Conservation (phyloP, 1,284 basidiomycete species). For the Tremellales sp. region DNA sequence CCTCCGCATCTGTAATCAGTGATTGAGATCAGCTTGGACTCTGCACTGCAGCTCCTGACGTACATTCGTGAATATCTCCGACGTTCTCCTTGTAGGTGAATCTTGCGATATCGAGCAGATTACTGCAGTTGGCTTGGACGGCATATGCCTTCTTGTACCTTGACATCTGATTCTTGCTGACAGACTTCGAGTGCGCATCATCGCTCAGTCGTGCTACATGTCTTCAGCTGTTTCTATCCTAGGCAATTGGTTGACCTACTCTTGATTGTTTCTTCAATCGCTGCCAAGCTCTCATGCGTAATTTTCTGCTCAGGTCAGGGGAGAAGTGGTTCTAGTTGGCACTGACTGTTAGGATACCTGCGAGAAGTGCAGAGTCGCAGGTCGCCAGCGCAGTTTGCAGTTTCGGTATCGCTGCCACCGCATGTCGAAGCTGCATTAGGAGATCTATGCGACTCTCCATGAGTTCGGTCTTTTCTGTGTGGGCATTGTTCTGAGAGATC, state of each 20-base stretch:
- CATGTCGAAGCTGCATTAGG: conserved; percentile 25
- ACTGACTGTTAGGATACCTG: too few relatives aligned
- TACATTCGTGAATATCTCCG: conserved; percentile 59
- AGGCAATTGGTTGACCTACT: too few relatives aligned
- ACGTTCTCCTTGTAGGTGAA: conserved; percentile 89
- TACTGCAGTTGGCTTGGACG: conserved; percentile 73
- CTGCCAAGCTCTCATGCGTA: background rate
- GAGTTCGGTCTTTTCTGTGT: conserved; percentile 4
- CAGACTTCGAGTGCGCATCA: background rate
- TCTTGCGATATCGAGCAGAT: conserved; percentile 83
- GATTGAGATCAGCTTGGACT: background rate
- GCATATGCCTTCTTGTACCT: conserved; percentile 68
- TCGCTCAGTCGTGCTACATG: background rate
- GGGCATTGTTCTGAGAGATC: background rate
- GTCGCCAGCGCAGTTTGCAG: conserved; percentile 7
- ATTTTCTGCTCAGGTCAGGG: background rate
- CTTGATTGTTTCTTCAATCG: conserved; percentile 13
- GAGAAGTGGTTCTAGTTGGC: too few relatives aligned
- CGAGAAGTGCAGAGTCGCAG: background rate
- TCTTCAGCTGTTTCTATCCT: too few relatives aligned
- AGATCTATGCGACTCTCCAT: conserved; percentile 25
- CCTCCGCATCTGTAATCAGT: conserved; percentile 4
- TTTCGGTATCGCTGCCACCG: conserved; percentile 12
- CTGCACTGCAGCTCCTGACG: background rate
- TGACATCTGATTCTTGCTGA: background rate